phyloP scores from a whole-genome alignment of 1,139 yeast genomes.

The Diutina ranongensis region DNA sequence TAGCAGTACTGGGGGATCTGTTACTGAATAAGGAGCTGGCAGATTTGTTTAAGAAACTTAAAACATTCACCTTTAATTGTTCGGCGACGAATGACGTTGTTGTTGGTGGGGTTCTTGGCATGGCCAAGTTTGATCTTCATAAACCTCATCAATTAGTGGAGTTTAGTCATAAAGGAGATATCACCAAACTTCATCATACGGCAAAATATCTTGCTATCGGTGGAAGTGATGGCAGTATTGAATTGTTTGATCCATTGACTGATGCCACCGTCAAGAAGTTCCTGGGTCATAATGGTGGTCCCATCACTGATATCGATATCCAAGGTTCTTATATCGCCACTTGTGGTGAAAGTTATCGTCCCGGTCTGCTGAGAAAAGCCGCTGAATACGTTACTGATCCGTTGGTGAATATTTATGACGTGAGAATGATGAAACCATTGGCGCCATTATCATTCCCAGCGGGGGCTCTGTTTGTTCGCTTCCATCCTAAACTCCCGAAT shows the following conservation, averaged over 20 bases:
- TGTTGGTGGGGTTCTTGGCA: constrained; percentile 24
- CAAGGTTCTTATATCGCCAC: constrained; percentile 70
- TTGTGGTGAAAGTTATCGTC: constrained; percentile 65
- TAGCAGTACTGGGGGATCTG: constrained; percentile 21
- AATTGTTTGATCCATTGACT: constrained; percentile 62
- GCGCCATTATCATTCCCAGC: constrained; percentile 83
- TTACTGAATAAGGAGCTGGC: constrained; percentile 10
- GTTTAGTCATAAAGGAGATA: constrained; percentile 20
- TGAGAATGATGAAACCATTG: constrained; percentile 59
- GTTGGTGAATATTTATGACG: constrained; percentile 71
- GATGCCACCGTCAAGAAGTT: constrained; percentile 46
- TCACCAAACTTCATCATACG: constrained; percentile 21
- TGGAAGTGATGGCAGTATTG: constrained; percentile 55
- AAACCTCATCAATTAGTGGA: constrained; percentile 23
- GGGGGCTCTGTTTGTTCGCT: constrained; percentile 75
- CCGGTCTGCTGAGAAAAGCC: constrained; percentile 11
- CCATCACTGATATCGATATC: constrained; percentile 67
- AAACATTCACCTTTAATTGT: constrained; percentile 28
- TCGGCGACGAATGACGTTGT: constrained; percentile 24
- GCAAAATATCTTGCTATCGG: constrained; percentile 50
- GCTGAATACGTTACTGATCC: constrained; percentile 48
- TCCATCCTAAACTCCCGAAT: constrained; percentile 83
- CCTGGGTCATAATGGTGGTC: constrained; percentile 55
- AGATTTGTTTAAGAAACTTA: constrained; percentile 16
- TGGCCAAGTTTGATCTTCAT: constrained; percentile 50